phyloP scores from a whole-genome alignment of 495 filamentous ascomycete genomes.

The Collariella sp. region DNA sequence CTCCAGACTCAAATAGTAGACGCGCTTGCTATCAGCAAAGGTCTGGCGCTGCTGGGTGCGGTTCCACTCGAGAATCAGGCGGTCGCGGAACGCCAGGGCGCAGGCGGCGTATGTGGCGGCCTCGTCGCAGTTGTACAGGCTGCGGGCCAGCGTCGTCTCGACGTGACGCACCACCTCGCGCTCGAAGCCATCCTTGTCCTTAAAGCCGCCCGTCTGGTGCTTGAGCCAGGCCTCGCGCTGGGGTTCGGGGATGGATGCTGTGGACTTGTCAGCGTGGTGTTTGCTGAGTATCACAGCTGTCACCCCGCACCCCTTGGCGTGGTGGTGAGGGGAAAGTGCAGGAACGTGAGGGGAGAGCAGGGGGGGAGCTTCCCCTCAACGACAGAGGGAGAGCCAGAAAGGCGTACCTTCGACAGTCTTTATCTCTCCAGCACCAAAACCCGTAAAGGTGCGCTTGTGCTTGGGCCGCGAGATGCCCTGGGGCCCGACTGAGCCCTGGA shows the following conservation, averaged over 20 bases:
- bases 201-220: slow-evolving; percentile 61
- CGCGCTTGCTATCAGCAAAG: slow-evolving; percentile 76
- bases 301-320: slow-evolving; percentile 11
- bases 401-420: slow-evolving; percentile 72
- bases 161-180: slow-evolving; percentile 84
- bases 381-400: neutral
- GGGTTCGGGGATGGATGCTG: slow-evolving; percentile 72
- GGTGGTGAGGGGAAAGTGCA: slow-evolving; percentile 4
- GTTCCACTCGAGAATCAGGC: slow-evolving; percentile 93
- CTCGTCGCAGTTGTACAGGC: slow-evolving; percentile 98
- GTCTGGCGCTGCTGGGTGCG: slow-evolving; percentile 95
- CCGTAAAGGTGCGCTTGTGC: slow-evolving; percentile 89
- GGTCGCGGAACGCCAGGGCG: slow-evolving; percentile 83
- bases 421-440: slow-evolving; percentile 82
- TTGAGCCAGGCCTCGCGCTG: slow-evolving; percentile 85
- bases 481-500: slow-evolving; percentile 72
- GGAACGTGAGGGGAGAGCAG: neutral
- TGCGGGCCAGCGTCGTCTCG: slow-evolving; percentile 92
- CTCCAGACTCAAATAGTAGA: slow-evolving; percentile 94
- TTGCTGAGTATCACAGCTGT: neutral
- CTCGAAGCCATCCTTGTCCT: slow-evolving; percentile 58
- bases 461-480: slow-evolving; percentile 69
- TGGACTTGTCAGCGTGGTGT: slow-evolving; percentile 4
- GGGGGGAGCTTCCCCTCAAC: neutral
- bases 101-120: slow-evolving; percentile 84